These are phyloP conservation scores for Termitomyces sp. DNA, from an alignment of 1,284 basidiomycete species.

Conservation along the genomic window DNA sequence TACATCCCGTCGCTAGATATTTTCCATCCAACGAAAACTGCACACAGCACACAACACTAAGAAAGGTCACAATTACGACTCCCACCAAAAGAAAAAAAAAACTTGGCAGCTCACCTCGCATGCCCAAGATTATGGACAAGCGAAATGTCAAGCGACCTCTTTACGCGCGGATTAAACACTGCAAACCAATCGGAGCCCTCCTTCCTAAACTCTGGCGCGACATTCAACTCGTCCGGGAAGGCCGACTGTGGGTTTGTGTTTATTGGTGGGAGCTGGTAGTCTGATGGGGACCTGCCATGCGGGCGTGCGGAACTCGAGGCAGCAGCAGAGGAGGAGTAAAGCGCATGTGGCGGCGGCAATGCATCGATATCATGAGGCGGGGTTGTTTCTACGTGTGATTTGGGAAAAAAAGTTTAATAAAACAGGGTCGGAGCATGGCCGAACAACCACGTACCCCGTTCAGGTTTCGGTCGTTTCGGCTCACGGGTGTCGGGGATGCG, in stretches of 20 bases:
- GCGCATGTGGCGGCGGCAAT: conserved; percentile 23
- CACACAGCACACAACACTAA: conserved; percentile 87
- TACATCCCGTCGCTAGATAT: conserved; percentile 87
- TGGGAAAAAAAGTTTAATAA: too few species aligned
- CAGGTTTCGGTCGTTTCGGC: conserved; percentile 30
- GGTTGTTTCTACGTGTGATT: conserved; percentile 24
- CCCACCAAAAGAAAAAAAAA: neutral
- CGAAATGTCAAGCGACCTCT: conserved; percentile 78
- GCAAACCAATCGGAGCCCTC: conserved; percentile 92
- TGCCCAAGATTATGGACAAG: conserved; percentile 89
- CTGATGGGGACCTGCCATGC: conserved; percentile 6
- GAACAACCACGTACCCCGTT: conserved; percentile 16
- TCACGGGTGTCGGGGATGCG: conserved; percentile 20
- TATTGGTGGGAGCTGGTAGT: conserved; percentile 15
- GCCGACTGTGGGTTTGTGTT: conserved; percentile 4
- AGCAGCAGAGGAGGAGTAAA: conserved; percentile 10
- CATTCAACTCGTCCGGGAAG: conserved; percentile 37
- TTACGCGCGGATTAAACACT: conserved; percentile 85
- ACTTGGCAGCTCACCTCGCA: conserved; percentile 77
- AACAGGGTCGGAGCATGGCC: too few species aligned
- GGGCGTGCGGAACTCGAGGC: conserved; percentile 8
- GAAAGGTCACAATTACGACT: neutral
- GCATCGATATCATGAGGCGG: conserved; percentile 26
- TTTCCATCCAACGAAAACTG: conserved; percentile 88
- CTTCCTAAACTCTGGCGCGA: conserved; percentile 39